A percentile compares a stretch with the other conserved stretches of the same genome.
Evolutionary conservation across 2,329 filamentous ascomycete genomes (phyloP).

Genomic region (Trichoderma guizhouense): DNA sequence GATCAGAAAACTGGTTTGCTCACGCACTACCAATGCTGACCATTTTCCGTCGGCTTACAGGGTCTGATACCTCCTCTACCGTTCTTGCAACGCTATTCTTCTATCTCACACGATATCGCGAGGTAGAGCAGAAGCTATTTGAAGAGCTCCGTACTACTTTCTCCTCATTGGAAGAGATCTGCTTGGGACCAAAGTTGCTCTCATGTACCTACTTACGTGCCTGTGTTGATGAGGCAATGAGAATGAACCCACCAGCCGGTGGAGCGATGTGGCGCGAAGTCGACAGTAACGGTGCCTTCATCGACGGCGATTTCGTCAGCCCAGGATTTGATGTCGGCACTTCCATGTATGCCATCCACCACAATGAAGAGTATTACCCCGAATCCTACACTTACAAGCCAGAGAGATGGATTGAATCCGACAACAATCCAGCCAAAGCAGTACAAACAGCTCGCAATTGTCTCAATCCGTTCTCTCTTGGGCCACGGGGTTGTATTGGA

Average conservation of each 20-base stretch:
- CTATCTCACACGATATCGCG: slow-evolving; percentile 37
- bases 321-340: slow-evolving; percentile 1
- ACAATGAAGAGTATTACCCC: slow-evolving; percentile 10
- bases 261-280: slow-evolving; percentile 9
- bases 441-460: background rate
- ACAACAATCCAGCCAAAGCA: background rate
- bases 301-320: slow-evolving; percentile 15
- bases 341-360: slow-evolving; percentile 2
- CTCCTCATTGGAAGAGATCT: slow-evolving; percentile 33
- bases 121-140: slow-evolving; percentile 29
- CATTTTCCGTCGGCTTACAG: background rate
- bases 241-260: background rate
- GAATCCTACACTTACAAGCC: slow-evolving; percentile 5
- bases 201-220: slow-evolving; percentile 39
- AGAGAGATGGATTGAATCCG: slow-evolving; percentile 14
- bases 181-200: slow-evolving; percentile 30
- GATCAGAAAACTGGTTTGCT: background rate
- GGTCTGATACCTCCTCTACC: background rate
- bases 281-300: background rate
- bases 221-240: slow-evolving; percentile 28
- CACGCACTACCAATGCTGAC: background rate
- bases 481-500: background rate
- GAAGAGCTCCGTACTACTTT: slow-evolving; percentile 34
- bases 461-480: background rate
- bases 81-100: slow-evolving; percentile 29